Base-by-base conservation (phyloP, 306 rosid species). In the Arachis hypogaea region DNA sequence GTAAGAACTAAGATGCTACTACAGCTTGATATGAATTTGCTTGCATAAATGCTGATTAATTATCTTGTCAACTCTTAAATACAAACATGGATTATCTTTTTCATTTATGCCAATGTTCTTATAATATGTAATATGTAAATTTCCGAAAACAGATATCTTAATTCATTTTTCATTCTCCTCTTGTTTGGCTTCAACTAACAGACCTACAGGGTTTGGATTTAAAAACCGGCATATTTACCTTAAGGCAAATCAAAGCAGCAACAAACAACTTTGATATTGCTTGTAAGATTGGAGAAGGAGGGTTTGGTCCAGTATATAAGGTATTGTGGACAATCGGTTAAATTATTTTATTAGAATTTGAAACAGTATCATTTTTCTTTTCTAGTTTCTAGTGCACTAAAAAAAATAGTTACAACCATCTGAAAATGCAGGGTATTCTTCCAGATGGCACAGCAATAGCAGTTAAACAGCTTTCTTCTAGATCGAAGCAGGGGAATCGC, bases 261-360 rank as follows among this genome's bases (percentile, higher is more conserved):
- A 84, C 86, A 11, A 56, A 47, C 51, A 77, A 85, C 69, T 85
- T 85, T 43, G 46, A 43, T 43, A 5, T 6, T 5, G 46, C 46
- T 6, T 43, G 7, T 7, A 43, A 43, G 46, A 43, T 43, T 43
- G 46, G 46, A 43, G 8, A 43, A 7, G 46, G 91, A 59, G 88
- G 87, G 14, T 86, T 86, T 60, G 91, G 91, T 54, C 73, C 80
- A 0, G 88, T 86, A 51, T 82, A 67, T 62, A 87, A 84, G 91
- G 88, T 81, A 78, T 11, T 43, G 2, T 43, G 46, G 8, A 43
- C 46, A 43, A 43, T 43, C 46, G 1, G 6, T 5, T 2, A 43
- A 6, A 4, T 46, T 46, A 33, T 33, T 4, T 33, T 22, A 33
- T 33, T 33, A 33, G 38, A 33, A 33, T 33, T 33, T 33, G 38